Conservation (phyloP, 2,329 filamentous ascomycete genomes). For the Calonectria pauciramosa region DNA sequence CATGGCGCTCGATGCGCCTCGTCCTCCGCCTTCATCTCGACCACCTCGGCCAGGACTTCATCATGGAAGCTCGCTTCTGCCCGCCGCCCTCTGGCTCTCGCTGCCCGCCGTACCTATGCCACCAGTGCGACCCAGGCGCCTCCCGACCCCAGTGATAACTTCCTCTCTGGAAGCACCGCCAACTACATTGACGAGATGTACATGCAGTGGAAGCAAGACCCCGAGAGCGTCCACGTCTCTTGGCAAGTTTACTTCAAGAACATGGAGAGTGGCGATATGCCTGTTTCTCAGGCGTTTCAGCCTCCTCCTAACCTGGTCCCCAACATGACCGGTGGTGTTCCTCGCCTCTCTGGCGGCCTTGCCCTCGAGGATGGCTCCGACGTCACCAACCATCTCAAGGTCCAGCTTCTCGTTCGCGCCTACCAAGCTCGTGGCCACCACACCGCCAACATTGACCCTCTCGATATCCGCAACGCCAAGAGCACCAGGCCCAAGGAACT, state of each 20-base stretch:
- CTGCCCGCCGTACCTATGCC: conserved; percentile 66
- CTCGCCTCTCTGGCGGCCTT: conserved; percentile 78
- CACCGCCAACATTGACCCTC: conserved; percentile 97
- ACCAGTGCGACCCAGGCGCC: conserved; percentile 66
- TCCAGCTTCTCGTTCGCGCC: conserved; percentile 95
- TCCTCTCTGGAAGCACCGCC: conserved; percentile 95
- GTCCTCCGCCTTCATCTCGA: conserved; percentile 59
- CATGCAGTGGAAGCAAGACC: conserved; percentile 95
- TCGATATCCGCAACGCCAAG: conserved; percentile 87
- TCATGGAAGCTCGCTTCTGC: conserved; percentile 60
- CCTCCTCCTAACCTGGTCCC: conserved; percentile 94
- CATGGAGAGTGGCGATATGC: conserved; percentile 98
- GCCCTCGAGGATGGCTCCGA: conserved; percentile 80
- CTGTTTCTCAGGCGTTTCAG: conserved; percentile 96
- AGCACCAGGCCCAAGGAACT: conserved; percentile 93
- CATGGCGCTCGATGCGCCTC: conserved; percentile 64
- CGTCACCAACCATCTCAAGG: conserved; percentile 96
- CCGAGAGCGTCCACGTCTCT: conserved; percentile 93
- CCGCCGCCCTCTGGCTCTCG: conserved; percentile 64
- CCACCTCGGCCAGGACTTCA: conserved; percentile 54
- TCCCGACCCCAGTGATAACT: conserved; percentile 91
- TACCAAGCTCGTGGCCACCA: conserved; percentile 99
- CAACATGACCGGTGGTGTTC: conserved; percentile 82
- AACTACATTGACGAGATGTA: conserved; percentile 99
- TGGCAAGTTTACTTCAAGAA: conserved; percentile 99